These are phyloP conservation scores for Zygosaccharomyces lentus DNA, from an alignment of 805 yeast genomes.

Conservation along the genomic window DNA sequence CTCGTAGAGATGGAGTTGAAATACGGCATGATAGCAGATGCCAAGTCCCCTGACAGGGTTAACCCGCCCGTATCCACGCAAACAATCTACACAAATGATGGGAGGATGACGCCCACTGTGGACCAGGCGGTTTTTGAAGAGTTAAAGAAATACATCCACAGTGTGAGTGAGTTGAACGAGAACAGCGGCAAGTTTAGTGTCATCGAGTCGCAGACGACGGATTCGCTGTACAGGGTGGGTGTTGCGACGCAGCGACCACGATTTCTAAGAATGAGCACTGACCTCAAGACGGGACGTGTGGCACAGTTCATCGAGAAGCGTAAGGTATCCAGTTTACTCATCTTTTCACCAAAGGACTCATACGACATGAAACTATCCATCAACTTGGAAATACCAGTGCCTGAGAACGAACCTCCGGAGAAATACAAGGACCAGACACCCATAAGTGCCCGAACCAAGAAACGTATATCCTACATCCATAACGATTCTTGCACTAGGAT, in stretches of 20 bases:
- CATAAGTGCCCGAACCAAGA: conserved; percentile 59
- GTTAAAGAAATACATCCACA: conserved; percentile 49
- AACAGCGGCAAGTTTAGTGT: conserved; percentile 52
- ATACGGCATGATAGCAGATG: conserved; percentile 66
- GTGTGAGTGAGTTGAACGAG: conserved; percentile 48
- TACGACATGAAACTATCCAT: conserved; percentile 75
- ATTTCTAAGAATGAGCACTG: conserved; percentile 61
- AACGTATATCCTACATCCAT: conserved; percentile 68
- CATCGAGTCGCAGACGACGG: conserved; percentile 59
- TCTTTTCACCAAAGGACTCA: conserved; percentile 70
- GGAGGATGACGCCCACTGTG: conserved; percentile 60
- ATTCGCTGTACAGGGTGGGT: conserved; percentile 58
- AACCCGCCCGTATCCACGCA: conserved; percentile 67
- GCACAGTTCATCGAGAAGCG: conserved; percentile 69
- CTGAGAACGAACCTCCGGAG: conserved; percentile 51
- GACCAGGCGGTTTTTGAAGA: conserved; percentile 60
- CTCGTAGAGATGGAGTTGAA: conserved; percentile 71
- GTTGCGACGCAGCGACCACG: conserved; percentile 62
- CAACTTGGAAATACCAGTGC: conserved; percentile 67
- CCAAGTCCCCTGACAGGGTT: conserved; percentile 56
- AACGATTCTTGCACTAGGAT: conserved; percentile 67
- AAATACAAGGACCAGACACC: conserved; percentile 51
- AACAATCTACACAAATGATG: conserved; percentile 55
- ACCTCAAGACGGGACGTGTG: conserved; percentile 59
- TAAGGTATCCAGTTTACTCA: conserved; percentile 64